Percentiles rank a stretch among this genome's conserved stretches.
Evolutionary conservation across 495 filamentous ascomycete genomes (phyloP).

Genomic region (Hamigera avellanea): DNA sequence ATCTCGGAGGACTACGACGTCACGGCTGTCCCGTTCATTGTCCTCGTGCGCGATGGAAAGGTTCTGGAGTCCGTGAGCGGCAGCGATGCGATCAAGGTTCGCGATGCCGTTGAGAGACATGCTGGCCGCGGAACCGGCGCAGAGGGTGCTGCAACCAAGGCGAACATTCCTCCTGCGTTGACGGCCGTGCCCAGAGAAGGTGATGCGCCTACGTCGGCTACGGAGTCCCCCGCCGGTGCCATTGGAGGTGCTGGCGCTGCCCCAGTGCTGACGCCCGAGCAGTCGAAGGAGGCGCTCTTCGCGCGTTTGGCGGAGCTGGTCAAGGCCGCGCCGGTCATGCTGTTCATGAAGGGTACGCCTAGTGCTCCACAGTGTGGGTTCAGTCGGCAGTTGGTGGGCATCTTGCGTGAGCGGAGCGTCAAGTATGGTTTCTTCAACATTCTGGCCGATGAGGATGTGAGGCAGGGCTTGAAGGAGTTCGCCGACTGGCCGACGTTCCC

Average conservation of each 20-base stretch:
- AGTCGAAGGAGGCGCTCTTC: slow-evolving; percentile 67
- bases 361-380: slow-evolving; percentile 90
- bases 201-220: slow-evolving; percentile 20
- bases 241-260: slow-evolving; percentile 33
- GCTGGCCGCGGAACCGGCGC: slow-evolving; percentile 30
- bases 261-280: slow-evolving; percentile 32
- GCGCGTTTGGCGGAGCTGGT: slow-evolving; percentile 68
- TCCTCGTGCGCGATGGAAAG: slow-evolving; percentile 58
- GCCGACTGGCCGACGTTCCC: slow-evolving; percentile 97
- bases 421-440: slow-evolving; percentile 99
- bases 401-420: slow-evolving; percentile 77
- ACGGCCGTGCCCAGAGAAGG: slow-evolving; percentile 33
- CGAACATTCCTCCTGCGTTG: slow-evolving; percentile 41
- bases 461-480: slow-evolving; percentile 89
- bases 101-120: slow-evolving; percentile 71
- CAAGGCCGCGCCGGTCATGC: slow-evolving; percentile 91
- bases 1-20: slow-evolving; percentile 85
- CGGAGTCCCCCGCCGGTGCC: slow-evolving; percentile 30
- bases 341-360: slow-evolving; percentile 81
- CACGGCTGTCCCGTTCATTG: slow-evolving; percentile 83
- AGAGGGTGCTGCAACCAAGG: slow-evolving; percentile 15
- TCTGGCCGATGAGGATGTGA: slow-evolving; percentile 91
- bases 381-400: slow-evolving; percentile 72
- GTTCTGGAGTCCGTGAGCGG: slow-evolving; percentile 75
- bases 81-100: slow-evolving; percentile 72